Evolutionary conservation across 257 asterid species (phyloP).

Genomic region (Cruciata laevipes): DNA sequence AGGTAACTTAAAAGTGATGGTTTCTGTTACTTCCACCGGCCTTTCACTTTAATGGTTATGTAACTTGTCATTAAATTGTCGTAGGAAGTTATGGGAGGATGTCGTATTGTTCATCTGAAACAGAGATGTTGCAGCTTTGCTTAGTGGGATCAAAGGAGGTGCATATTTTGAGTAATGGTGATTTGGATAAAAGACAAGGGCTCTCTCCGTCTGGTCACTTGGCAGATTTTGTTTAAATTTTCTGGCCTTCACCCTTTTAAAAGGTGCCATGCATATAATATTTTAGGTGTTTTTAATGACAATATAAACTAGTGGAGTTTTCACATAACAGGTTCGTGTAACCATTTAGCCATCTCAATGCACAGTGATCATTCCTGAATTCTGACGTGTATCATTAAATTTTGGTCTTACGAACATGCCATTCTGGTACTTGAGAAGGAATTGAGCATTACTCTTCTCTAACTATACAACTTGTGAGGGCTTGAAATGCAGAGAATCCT

Average conservation of each 20-base stretch:
- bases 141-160: background rate
- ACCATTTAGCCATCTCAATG: background rate
- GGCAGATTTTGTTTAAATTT: conserved; percentile 13
- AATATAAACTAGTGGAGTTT: conserved; percentile 3
- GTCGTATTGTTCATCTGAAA: background rate
- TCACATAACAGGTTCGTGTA: conserved; percentile 5
- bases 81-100: conserved; percentile 9
- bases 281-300: conserved; percentile 8
- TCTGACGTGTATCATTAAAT: conserved; percentile 15
- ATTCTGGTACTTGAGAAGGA: background rate
- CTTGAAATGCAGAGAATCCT: background rate
- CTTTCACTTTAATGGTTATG: background rate
- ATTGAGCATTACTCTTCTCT: background rate
- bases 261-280: conserved; percentile 12
- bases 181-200: conserved; percentile 5
- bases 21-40: background rate
- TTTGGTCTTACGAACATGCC: conserved; percentile 9
- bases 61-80: background rate
- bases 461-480: too few species aligned
- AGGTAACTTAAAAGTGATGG: conserved; percentile 35
- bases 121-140: conserved; percentile 9
- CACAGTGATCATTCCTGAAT: conserved; percentile 7
- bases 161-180: conserved; percentile 6
- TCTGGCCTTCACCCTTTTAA: background rate
- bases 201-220: background rate